phyloP scores from a whole-genome alignment of 2,329 filamentous ascomycete species.

The Colletotrichum destructivum region DNA sequence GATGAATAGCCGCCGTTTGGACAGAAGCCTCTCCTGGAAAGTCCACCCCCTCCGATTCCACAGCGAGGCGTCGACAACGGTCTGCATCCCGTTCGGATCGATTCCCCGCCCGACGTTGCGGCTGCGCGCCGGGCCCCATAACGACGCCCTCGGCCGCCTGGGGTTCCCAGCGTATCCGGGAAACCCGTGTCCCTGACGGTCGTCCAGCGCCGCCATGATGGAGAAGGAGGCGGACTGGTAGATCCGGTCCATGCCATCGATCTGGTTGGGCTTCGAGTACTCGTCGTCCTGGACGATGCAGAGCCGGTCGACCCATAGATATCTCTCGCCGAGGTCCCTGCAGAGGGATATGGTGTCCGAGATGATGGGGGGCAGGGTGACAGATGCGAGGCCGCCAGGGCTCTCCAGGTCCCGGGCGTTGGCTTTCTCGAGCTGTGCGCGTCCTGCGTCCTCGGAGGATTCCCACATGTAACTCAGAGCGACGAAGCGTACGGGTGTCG shows the following conservation, averaged over 20 bases:
- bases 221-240: constrained; percentile 61
- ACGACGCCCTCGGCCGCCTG: constrained; percentile 17
- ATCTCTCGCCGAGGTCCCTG: constrained; percentile 57
- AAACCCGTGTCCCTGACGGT: constrained; percentile 46
- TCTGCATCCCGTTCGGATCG: constrained; percentile 20
- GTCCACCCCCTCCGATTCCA: constrained; percentile 41
- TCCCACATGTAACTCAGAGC: constrained; percentile 62
- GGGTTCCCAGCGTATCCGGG: constrained; percentile 9
- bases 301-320: constrained; percentile 63
- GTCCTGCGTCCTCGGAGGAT: neutral
- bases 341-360: constrained; percentile 60
- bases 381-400: neutral
- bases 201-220: constrained; percentile 58
- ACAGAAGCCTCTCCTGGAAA: constrained; percentile 40
- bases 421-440: constrained; percentile 34
- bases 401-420: constrained; percentile 49
- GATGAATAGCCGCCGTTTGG: constrained; percentile 38
- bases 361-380: constrained; percentile 56
- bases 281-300: constrained; percentile 62
- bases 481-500: constrained; percentile 56
- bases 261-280: constrained; percentile 54
- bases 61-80: constrained; percentile 5
- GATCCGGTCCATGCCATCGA: constrained; percentile 60
- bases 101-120: constrained; percentile 18
- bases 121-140: constrained; percentile 21